Evolutionary conservation across 164 flowering plant genomes (phyloP).

Genomic region (Vitis riparia): DNA sequence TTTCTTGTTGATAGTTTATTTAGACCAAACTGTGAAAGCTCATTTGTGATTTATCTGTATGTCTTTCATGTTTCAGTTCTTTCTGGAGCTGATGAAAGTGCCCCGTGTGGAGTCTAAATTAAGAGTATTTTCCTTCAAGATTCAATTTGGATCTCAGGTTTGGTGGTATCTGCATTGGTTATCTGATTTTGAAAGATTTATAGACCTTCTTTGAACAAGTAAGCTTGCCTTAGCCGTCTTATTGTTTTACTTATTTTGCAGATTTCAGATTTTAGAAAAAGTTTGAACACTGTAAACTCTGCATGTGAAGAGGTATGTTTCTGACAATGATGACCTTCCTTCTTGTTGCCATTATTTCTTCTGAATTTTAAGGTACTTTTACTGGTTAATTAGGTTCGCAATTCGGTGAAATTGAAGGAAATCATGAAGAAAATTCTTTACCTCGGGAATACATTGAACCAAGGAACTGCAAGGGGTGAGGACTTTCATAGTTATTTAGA

Average conservation of each 20-base stretch:
- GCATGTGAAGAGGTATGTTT: conserved; percentile 83
- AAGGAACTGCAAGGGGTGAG: conserved; percentile 98
- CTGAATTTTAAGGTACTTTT: conserved; percentile 1
- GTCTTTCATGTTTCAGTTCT: conserved; percentile 49
- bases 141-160: conserved; percentile 89
- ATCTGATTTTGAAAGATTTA: background rate
- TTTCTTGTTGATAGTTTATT: background rate
- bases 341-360: background rate
- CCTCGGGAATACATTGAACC: conserved; percentile 87
- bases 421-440: conserved; percentile 82
- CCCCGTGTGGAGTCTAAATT: conserved; percentile 92
- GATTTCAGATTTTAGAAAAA: conserved; percentile 79
- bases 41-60: background rate
- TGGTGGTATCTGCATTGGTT: conserved; percentile 27
- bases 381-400: conserved; percentile 58
- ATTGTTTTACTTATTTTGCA: conserved; percentile 28
- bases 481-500: background rate
- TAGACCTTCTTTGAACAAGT: background rate
- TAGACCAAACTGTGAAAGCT: background rate
- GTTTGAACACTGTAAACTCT: conserved; percentile 66
- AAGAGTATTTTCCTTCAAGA: conserved; percentile 92
- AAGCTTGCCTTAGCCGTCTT: background rate
- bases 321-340: background rate
- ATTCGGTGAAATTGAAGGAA: conserved; percentile 75
- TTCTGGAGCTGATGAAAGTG: conserved; percentile 94